Evolutionary conservation across 306 rosid species (phyloP), one percentile per base, ranked within the genome.

Genomic region (Rosa multiflora): DNA sequence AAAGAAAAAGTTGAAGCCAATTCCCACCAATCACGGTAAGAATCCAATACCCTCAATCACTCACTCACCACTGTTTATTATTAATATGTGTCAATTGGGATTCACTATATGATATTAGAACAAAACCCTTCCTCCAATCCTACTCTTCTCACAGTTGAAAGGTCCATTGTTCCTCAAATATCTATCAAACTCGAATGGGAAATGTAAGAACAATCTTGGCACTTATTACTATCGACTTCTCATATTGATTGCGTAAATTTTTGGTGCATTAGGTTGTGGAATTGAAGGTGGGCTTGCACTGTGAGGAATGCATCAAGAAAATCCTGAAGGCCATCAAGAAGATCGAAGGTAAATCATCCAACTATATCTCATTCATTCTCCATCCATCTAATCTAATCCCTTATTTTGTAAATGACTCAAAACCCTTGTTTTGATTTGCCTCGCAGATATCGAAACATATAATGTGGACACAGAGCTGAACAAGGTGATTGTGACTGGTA

Each of bases 291-390:
- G 91, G 88, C 7, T 84, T 92, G 83, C 97, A 94, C 81, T 91
- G 99, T 42, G 92, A 87, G 6, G 92, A 94, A 29, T 94, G 99
- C 77, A 92, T 92, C 82, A 92, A 89, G 92, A 92, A 92, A 84
- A 92, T 94, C 81, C 86, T 89, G 75, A 90, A 91, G 85, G 92
- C 91, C 83, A 87, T 89, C 88, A 94, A 92, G 91, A 92, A 94
- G 80, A 85, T 91, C 21, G 86, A 92, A 89, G 97, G 97, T 89
- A 83, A 32, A 0, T 29, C 10, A 64, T 37, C 48, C 32, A 67
- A 39, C 48, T 35, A 42, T 18, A 35, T 21, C n/a, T 43, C 17
- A 6, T 42, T 14, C 56, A 14, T 59, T 18, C 55, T 59, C 17
- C 26, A 0, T 8, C 43, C 20, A 9, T 37, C 26, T 4, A 18